phyloP scores from a whole-genome alignment of 495 filamentous ascomycete species.

The Aspergillus nanangensis region DNA sequence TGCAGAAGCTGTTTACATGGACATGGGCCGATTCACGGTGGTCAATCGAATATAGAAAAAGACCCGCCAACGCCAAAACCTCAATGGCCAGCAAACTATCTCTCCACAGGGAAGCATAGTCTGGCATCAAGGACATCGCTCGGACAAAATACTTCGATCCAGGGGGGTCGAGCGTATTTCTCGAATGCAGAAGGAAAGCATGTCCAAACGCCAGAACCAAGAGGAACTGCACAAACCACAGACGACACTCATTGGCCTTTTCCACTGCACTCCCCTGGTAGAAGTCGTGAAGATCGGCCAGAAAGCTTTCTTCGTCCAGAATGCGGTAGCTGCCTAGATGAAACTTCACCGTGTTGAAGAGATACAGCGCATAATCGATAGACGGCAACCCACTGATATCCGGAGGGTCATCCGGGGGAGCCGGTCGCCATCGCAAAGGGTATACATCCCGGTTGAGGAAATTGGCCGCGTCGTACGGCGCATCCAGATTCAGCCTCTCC shows the following conservation, averaged over 20 bases:
- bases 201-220: slow-evolving; percentile 36
- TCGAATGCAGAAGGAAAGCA: slow-evolving; percentile 25
- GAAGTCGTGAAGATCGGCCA: slow-evolving; percentile 21
- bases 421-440: slow-evolving; percentile 23
- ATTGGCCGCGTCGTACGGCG: slow-evolving; percentile 5
- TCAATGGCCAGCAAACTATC: slow-evolving; percentile 30
- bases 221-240: slow-evolving; percentile 38
- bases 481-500: slow-evolving; percentile 17
- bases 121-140: slow-evolving; percentile 35
- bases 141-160: slow-evolving; percentile 31
- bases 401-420: slow-evolving; percentile 10
- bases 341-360: slow-evolving; percentile 32
- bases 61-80: slow-evolving; percentile 25
- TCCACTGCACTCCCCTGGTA: slow-evolving; percentile 16
- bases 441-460: too few species aligned
- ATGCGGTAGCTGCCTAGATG: slow-evolving; percentile 31
- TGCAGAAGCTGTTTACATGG: too few species aligned
- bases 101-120: slow-evolving; percentile 21
- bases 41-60: slow-evolving; percentile 35
- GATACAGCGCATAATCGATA: slow-evolving; percentile 28
- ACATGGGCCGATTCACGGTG: slow-evolving; percentile 28
- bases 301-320: slow-evolving; percentile 32
- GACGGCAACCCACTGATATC: slow-evolving; percentile 29
- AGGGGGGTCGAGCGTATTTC: slow-evolving; percentile 19
- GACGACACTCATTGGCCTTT: slow-evolving; percentile 16